Conservation (phyloP, 768 basidiomycete species). For the Boletus sp. region DNA sequence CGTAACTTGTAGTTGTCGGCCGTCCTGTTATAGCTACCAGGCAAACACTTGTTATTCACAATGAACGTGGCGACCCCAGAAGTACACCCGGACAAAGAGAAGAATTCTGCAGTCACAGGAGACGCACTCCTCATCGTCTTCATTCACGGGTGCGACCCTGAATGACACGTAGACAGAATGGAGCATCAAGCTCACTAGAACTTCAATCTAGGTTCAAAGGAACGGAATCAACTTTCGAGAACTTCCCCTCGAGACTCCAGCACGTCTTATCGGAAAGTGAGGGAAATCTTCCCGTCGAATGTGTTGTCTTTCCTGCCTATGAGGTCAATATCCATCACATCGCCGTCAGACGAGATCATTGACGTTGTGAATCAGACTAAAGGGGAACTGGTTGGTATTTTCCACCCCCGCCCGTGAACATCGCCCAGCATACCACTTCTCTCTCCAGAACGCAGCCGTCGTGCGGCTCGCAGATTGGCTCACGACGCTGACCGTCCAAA, state of each 20-base stretch:
- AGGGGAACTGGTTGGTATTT: slow-evolving; percentile 71
- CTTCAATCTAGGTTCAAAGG: slow-evolving; percentile 46
- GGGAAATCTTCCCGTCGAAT: slow-evolving; percentile 56
- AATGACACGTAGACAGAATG: neutral
- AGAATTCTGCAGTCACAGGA: slow-evolving; percentile 12
- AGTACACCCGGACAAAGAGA: slow-evolving; percentile 5
- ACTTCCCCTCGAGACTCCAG: slow-evolving; percentile 76
- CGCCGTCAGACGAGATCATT: slow-evolving; percentile 1
- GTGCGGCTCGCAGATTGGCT: slow-evolving; percentile 91
- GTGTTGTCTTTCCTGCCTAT: slow-evolving; percentile 83
- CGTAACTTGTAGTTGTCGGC: neutral
- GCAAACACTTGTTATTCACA: neutral
- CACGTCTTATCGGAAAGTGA: slow-evolving; percentile 72
- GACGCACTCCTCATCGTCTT: slow-evolving; percentile 69
- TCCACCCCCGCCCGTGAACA: neutral
- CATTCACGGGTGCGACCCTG: slow-evolving; percentile 64
- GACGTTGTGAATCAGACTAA: slow-evolving; percentile 59
- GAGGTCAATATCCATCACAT: slow-evolving; percentile 49
- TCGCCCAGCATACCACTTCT: neutral
- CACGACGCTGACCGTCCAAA: slow-evolving; percentile 80
- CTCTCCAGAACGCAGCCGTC: slow-evolving; percentile 67
- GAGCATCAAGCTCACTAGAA: slow-evolving; percentile 1
- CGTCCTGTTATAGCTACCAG: slow-evolving; percentile 13
- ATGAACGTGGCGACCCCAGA: slow-evolving; percentile 12
- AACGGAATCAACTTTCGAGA: slow-evolving; percentile 66